These are phyloP conservation scores for Penicillium brevicompactum DNA, from an alignment of 2,329 filamentous ascomycete species.

Conservation along the genomic window DNA sequence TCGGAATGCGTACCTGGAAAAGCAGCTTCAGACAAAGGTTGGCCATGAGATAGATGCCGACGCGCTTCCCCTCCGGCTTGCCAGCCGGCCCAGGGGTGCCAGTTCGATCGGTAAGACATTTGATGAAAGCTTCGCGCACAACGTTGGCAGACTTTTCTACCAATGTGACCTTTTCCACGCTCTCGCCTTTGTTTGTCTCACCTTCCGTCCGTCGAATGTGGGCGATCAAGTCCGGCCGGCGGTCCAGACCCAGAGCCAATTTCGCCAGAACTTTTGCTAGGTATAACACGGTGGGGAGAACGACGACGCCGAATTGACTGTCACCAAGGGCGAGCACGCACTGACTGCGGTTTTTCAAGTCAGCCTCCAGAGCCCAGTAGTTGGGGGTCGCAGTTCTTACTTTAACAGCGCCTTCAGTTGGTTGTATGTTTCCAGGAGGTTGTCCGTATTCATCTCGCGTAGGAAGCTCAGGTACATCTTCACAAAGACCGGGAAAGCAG, in stretches of 20 bases:
- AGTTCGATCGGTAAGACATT: slow-evolving; percentile 79
- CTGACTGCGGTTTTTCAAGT: slow-evolving; percentile 55
- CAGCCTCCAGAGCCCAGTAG: not conserved
- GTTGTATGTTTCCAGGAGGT: slow-evolving; percentile 74
- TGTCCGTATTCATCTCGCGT: slow-evolving; percentile 75
- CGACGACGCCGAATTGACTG: slow-evolving; percentile 74
- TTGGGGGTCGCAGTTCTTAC: slow-evolving; percentile 52
- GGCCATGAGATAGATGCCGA: slow-evolving; percentile 87
- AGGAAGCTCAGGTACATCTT: slow-evolving; percentile 80
- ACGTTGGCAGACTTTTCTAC: slow-evolving; percentile 87
- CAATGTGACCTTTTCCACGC: slow-evolving; percentile 72
- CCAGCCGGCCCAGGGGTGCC: slow-evolving; percentile 62
- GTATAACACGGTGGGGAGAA: slow-evolving; percentile 81
- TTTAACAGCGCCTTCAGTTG: slow-evolving; percentile 73
- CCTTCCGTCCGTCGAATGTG: slow-evolving; percentile 54
- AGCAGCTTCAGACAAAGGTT: slow-evolving; percentile 87
- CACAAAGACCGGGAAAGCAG: slow-evolving; percentile 76
- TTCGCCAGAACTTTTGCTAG: slow-evolving; percentile 78
- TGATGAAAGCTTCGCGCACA: slow-evolving; percentile 87
- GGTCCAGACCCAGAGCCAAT: slow-evolving; percentile 81
- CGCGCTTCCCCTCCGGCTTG: slow-evolving; percentile 78
- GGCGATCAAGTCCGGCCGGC: slow-evolving; percentile 73
- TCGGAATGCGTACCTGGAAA: slow-evolving; percentile 67
- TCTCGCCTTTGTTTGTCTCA: slow-evolving; percentile 56
- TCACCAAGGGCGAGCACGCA: slow-evolving; percentile 82